phyloP scores from a whole-genome alignment of 129 eudicot species.

The Centella asiatica region DNA sequence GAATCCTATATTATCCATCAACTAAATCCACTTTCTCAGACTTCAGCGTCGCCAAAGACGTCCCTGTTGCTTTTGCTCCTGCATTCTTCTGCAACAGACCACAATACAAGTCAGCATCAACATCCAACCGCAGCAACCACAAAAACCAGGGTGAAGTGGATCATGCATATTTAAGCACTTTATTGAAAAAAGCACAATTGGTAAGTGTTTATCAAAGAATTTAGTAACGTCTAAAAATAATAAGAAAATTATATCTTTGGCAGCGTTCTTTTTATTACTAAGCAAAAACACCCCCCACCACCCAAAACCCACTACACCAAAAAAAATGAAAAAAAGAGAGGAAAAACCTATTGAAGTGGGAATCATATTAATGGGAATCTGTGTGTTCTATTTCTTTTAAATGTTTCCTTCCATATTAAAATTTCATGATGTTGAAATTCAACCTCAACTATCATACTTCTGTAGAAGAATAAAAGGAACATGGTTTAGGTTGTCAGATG shows the following conservation, averaged over 20 bases:
- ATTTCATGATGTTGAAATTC: neutral
- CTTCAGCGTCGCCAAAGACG: slow-evolving; percentile 55
- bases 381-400: neutral
- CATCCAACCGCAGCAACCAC: neutral
- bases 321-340: too few species aligned
- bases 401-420: neutral
- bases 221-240: too few species aligned
- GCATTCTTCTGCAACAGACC: slow-evolving; percentile 46
- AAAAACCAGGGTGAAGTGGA: neutral
- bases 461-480: neutral
- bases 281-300: too few species aligned
- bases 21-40: neutral
- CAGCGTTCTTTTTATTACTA: too few species aligned
- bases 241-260: too few species aligned
- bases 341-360: neutral
- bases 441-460: neutral
- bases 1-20: neutral
- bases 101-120: neutral
- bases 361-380: neutral
- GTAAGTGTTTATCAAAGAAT: too few species aligned
- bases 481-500: neutral
- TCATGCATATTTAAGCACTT: neutral
- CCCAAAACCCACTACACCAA: too few species aligned
- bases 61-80: slow-evolving; percentile 52
- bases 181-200: too few species aligned